Evolutionary conservation across 331 rosid species (phyloP).

Genomic region (Erythrophleum ivorense): DNA sequence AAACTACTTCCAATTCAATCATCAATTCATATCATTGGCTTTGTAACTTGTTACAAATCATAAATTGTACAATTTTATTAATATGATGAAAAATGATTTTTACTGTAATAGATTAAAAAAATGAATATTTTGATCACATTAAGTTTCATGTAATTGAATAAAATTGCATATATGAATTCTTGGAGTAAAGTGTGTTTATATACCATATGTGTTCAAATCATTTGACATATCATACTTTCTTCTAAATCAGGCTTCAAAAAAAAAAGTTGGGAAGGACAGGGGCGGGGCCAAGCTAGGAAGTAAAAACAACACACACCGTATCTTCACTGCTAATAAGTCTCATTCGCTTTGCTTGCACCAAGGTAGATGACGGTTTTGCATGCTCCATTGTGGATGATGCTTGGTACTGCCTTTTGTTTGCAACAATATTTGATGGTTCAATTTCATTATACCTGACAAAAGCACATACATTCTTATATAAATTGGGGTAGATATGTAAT

Average conservation of each 20-base stretch:
- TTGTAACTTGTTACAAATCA: no score
- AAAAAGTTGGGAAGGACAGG: not conserved
- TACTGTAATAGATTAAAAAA: conserved; percentile 21
- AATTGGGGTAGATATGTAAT: conserved; percentile 31
- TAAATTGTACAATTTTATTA: no score
- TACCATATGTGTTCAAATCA: conserved; percentile 12
- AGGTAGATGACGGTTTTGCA: conserved; percentile 50
- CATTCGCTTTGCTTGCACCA: conserved; percentile 62
- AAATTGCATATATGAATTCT: conserved; percentile 7
- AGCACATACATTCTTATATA: conserved; percentile 23
- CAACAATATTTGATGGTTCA: conserved; percentile 53
- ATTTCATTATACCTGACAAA: conserved; percentile 67
- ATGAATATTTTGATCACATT: conserved; percentile 21
- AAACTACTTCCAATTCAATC: no score
- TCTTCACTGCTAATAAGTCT: conserved; percentile 52
- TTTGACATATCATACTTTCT: not conserved
- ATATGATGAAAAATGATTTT: not conserved
- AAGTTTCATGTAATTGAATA: not conserved
- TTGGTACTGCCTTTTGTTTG: conserved; percentile 72
- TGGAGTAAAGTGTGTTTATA: conserved; percentile 10
- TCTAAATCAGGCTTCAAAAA: not conserved
- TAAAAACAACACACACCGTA: conserved; percentile 36
- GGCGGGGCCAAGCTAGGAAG: not conserved
- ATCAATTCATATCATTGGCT: no score
- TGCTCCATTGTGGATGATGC: conserved; percentile 53